A percentile compares a stretch with the other conserved stretches of the same genome.
Evolutionary conservation across 2,329 filamentous ascomycete genomes (phyloP).

Genomic region (Aaosphaeria pasadenensis): DNA sequence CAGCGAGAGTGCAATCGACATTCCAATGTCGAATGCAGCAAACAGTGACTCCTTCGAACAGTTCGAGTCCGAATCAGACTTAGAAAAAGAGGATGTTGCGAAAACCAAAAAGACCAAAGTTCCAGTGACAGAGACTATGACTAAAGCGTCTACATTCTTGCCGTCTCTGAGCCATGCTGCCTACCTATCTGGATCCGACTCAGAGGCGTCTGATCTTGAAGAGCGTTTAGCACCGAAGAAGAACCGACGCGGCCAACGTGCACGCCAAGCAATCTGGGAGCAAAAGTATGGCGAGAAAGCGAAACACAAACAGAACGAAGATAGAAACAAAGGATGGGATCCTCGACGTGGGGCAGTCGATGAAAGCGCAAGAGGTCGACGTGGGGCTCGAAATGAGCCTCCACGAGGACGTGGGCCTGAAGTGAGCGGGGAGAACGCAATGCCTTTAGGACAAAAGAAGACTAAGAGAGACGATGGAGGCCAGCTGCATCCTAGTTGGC

Average conservation of each 20-base stretch:
- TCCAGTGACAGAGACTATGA: constrained; percentile 15
- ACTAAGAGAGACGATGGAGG: constrained; percentile 48
- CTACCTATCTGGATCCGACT: constrained; percentile 76
- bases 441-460: constrained; percentile 18
- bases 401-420: constrained; percentile 19
- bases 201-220: constrained; percentile 61
- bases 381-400: constrained; percentile 6
- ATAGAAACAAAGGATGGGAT: constrained; percentile 57
- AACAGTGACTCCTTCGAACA: neutral
- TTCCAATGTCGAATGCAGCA: neutral
- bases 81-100: constrained; percentile 5
- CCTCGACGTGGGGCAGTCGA: constrained; percentile 53
- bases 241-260: constrained; percentile 73
- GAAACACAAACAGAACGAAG: constrained; percentile 58
- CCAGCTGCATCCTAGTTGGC: constrained; percentile 63
- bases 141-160: constrained; percentile 60
- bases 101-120: neutral
- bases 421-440: constrained; percentile 30
- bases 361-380: constrained; percentile 13
- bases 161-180: constrained; percentile 73
- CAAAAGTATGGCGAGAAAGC: constrained; percentile 73
- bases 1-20: neutral
- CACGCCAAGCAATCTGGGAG: constrained; percentile 76
- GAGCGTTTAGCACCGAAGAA: constrained; percentile 57
- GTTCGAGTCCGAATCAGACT: neutral